A percentile compares a stretch with the other conserved stretches of the same genome.
Conservation (phyloP, 2,329 filamentous ascomycete species). For the Colletotrichum tabaci region DNA sequence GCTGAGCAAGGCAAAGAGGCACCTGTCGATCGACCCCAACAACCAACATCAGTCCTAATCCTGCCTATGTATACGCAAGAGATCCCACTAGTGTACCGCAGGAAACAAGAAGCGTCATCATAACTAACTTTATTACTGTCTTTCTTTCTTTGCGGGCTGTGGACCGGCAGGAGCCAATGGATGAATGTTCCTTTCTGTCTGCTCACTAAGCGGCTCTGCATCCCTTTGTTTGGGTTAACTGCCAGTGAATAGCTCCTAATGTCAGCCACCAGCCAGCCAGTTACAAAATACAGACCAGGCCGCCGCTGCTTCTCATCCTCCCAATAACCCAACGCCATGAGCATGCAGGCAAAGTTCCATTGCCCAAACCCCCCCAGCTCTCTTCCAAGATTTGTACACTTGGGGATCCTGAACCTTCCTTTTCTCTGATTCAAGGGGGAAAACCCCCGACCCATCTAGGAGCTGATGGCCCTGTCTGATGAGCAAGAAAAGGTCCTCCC, state of each 20-base stretch:
- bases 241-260: background rate
- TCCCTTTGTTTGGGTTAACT: conserved; percentile 18
- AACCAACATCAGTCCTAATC: background rate
- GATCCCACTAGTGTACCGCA: background rate
- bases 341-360: background rate
- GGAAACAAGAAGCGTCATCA: background rate
- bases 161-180: background rate
- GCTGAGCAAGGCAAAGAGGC: too few species aligned
- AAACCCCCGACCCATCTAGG: background rate
- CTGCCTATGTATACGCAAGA: too few species aligned
- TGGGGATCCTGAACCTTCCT: background rate
- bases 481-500: conserved; percentile 6
- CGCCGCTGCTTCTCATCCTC: background rate
- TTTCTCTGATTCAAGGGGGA: background rate
- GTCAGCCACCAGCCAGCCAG: background rate
- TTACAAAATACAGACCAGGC: conserved; percentile 10
- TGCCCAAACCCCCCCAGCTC: background rate
- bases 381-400: background rate
- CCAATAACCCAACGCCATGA: conserved; percentile 18
- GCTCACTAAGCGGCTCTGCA: too few species aligned
- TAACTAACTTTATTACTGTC: background rate
- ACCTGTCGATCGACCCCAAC: background rate
- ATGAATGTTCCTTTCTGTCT: background rate
- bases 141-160: background rate
- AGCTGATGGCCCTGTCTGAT: background rate